Base-by-base conservation (phyloP, 129 eudicot species). In the Escallonia rubra region DNA sequence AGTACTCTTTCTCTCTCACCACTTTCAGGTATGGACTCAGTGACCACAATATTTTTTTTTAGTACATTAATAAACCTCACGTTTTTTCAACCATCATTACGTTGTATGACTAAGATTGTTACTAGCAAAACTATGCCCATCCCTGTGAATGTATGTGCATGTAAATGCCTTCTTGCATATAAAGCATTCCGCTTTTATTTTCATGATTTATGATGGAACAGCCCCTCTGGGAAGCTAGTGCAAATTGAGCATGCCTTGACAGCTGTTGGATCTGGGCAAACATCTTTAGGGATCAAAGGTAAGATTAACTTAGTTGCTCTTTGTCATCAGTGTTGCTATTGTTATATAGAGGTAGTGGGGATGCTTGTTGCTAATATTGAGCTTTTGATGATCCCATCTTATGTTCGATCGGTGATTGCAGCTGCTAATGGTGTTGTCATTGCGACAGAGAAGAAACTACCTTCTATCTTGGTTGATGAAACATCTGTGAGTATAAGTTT, bases 211-310 rank as follows among this genome's bases (percentile, higher is more conserved):
- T 43, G 14, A 41, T 52, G 40, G 7, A 60, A 69, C 76, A 93
- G 99, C 41, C 99, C 99, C 62, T 93, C 99, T 60, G 99, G 99
- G 59, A 93, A 93, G 85, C 96, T 93, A 80, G 99, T 93, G 64
- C 99, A 93, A 84, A 93, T 93, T 70, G 99, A 93, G 63, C 96
- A 93, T 58, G 99, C 99, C 34, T 77, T 89, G 63, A 86, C 95
- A 43, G 99, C 96, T 43, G 96, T 93, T 74, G 99, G 99, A 42
- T 89, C 95, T 47, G 99, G 96, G 59, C 96, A 93, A 83, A 89
- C 99, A 52, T 89, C 99, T 59, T 66, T 93, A 69, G 96, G 96
- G 57, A 89, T 93, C 52, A 89, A 93, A 87, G 99, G 96, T 93
- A 72, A 57, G 60, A 68, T 55, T 42, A 51, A 0, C 50, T 74